phyloP scores from a whole-genome alignment of 345 rosid genomes.

The Erucastrum elatum region DNA sequence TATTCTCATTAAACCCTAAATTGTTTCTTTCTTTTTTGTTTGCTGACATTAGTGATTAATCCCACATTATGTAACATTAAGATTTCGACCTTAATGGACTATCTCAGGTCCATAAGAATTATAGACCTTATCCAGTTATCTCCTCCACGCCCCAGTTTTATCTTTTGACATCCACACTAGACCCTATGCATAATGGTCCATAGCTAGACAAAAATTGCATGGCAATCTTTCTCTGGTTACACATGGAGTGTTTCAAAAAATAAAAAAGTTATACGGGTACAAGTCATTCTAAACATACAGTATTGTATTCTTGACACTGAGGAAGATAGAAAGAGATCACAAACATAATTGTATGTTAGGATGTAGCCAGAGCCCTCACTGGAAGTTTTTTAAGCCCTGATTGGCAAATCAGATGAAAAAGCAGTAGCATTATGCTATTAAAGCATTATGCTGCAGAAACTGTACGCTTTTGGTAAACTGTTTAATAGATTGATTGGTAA shows the following conservation, averaged over 20 bases:
- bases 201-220: neutral
- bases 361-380: neutral
- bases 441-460: no score
- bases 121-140: neutral
- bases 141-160: neutral
- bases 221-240: neutral
- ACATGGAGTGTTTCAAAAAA: no score
- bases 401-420: no score
- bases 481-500: no score
- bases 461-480: no score
- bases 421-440: no score
- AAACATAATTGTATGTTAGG: neutral
- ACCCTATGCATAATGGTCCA: neutral
- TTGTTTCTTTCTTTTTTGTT: neutral
- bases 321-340: neutral
- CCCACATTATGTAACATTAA: neutral
- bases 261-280: no score
- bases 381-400: no score
- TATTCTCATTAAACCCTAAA: neutral
- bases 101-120: neutral
- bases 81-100: neutral
- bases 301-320: neutral
- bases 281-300: neutral
- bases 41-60: neutral
- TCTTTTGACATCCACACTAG: neutral